Evolutionary conservation across 2,329 filamentous ascomycete genomes (phyloP), one percentile per base, ranked within the genome.

Genomic region (Trichoderma endophyticum): DNA sequence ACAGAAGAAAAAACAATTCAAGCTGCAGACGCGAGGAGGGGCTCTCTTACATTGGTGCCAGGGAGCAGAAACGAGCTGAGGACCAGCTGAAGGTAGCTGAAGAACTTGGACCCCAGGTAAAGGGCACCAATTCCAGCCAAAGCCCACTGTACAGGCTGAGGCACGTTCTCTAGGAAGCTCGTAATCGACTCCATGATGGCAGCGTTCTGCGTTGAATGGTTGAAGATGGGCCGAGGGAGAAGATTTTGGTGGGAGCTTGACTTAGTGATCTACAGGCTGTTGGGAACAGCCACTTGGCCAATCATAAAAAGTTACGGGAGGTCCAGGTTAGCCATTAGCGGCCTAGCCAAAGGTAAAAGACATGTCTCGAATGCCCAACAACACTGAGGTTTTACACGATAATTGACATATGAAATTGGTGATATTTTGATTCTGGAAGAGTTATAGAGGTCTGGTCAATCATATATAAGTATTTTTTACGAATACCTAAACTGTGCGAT

Each of bases 11-110:
- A n/a, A 21, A 61, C 24, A 60, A 54, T 57, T 24, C 48, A 3
- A 12, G 12, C 12, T 26, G 28, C 34, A 5, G 36, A 34, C 24
- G 26, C 21, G 28, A 54, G 48, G 59, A 64, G 60, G 66, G 66
- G 36, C 34, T 18, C 18, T 51, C 87, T 77, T 83, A 91, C 90
- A 75, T 88, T 88, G 74, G 84, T 88, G 68, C 90, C 90, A 74
- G 85, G 84, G 11, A 94, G 85, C 71, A 95, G 79, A 78, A 95
- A 94, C 51, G 91, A 83, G 79, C 89, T 91, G 72, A 92, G 79
- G 61, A 94, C 76, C 51, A 94, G 86, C 74, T 86, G 85, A 67
- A 90, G 75, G 76, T 89, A 89, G 78, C 86, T 89, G 71, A 91
- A 77, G 24, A 88, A 79, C 79, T 89, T 89, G 74, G 81, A 84